Conservation (phyloP, 2,329 filamentous ascomycete species). For the Cladosporium sp. region DNA sequence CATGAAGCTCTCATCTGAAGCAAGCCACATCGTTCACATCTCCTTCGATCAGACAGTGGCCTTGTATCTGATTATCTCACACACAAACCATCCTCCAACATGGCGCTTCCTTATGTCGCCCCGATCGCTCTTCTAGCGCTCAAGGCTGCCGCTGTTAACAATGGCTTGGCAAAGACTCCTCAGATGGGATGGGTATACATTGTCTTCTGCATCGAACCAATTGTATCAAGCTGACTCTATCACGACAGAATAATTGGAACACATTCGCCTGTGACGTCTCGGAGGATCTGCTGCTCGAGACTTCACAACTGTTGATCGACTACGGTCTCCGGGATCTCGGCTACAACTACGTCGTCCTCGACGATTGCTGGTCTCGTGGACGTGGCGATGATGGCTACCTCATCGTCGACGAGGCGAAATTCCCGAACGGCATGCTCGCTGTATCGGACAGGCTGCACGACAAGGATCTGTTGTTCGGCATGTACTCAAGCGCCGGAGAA, state of each 20-base stretch:
- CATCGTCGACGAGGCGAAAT: slow-evolving; percentile 42
- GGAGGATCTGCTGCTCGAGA: slow-evolving; percentile 49
- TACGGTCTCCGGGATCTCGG: slow-evolving; percentile 52
- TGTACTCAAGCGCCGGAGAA: slow-evolving; percentile 54
- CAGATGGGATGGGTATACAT: slow-evolving; percentile 42
- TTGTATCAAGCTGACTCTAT: not conserved
- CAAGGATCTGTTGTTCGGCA: slow-evolving; percentile 55
- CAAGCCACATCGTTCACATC: not conserved
- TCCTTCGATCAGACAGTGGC: not conserved
- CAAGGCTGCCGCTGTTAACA: slow-evolving; percentile 28
- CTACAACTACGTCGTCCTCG: slow-evolving; percentile 55
- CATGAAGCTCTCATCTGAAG: not conserved
- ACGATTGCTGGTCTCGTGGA: slow-evolving; percentile 56
- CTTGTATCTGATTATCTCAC: not conserved
- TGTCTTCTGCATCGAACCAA: not conserved
- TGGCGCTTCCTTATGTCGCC: slow-evolving; percentile 15
- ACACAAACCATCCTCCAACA: not conserved
- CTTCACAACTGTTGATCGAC: slow-evolving; percentile 49
- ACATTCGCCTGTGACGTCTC: slow-evolving; percentile 53
- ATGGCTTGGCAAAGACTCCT: slow-evolving; percentile 41
- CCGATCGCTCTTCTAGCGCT: slow-evolving; percentile 12
- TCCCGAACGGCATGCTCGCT: slow-evolving; percentile 52
- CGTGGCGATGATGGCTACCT: slow-evolving; percentile 49
- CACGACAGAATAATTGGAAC: slow-evolving; percentile 39
- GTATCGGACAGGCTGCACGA: slow-evolving; percentile 52